Evolutionary conservation across 2,329 filamentous ascomycete genomes (phyloP), one percentile per base, ranked within the genome.

Genomic region (Huntiella moniliformis): DNA sequence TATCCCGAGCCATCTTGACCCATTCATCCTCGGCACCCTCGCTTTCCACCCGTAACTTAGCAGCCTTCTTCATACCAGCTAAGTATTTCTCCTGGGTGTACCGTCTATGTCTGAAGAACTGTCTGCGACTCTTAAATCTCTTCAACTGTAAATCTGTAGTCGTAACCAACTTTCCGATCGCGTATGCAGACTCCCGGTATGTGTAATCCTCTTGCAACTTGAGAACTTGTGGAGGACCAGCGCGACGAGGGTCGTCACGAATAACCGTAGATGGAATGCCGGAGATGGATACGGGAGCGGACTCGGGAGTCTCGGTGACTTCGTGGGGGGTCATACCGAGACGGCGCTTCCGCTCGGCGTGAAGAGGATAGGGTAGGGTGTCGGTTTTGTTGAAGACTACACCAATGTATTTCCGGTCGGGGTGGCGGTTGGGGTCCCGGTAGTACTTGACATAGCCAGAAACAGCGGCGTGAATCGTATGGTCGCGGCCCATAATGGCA

Each of bases 361-460:
- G 80, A 18, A 63, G 64, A 1, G 83, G 79, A 57, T 82, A 77
- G 0, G 91, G 91, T 1, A 98, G 74, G 31, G 68, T 75, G 56
- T 92, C 83, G 12, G 77, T 68, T 58, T 85, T 84, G 59, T 87
- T 73, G 61, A 94, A 87, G 32, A 82, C 82, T 15, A 98, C 81
- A 51, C 91, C 91, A 56, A 98, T 98, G 68, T 87, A 98, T 61
- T 93, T 84, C 50, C 87, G 75, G 54, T 85, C 82, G 1, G 87
- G 82, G 61, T 96, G 85, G 49, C 69, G 72, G 31, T 71, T 63
- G 0, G 87, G 86, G 59, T 98, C 88, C 58, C 80, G 77, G 70
- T 98, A 98, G 73, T 94, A 98, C 56, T 91, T 86, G 50, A 98
- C 91, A 63, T 92, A 98, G 52, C 91, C 91, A 3, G 80, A 71